Conservation (phyloP, 768 basidiomycete species). For the Gloeophyllum trabeum region DNA sequence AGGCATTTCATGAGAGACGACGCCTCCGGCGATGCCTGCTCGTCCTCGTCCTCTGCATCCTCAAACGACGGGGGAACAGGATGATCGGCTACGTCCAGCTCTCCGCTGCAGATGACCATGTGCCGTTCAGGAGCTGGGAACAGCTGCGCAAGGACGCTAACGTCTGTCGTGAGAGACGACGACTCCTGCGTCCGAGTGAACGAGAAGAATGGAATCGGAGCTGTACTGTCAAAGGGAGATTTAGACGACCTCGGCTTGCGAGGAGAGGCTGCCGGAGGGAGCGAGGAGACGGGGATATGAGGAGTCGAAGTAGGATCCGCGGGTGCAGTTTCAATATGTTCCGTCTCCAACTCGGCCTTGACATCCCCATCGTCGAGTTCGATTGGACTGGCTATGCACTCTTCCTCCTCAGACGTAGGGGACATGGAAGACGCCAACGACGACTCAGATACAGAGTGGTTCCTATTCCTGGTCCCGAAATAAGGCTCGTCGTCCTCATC, state of each 20-base stretch:
- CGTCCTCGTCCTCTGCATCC: slow-evolving; percentile 24
- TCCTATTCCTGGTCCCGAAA: not conserved
- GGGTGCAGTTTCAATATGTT: too few species aligned
- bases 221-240: too few species aligned
- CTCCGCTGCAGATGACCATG: slow-evolving; percentile 64
- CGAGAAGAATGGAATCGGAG: slow-evolving; percentile 61
- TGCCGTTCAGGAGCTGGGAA: slow-evolving; percentile 65
- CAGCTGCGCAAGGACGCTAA: slow-evolving; percentile 50
- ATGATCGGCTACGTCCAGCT: slow-evolving; percentile 48
- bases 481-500: slow-evolving; percentile 2
- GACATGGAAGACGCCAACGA: slow-evolving; percentile 22
- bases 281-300: slow-evolving; percentile 16
- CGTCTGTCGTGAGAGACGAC: slow-evolving; percentile 66
- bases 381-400: too few species aligned
- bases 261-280: not conserved
- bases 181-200: slow-evolving; percentile 72
- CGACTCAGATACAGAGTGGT: slow-evolving; percentile 34
- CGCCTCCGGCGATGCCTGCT: slow-evolving; percentile 15
- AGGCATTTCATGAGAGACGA: slow-evolving; percentile 39
- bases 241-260: too few species aligned
- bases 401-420: too few species aligned
- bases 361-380: too few species aligned
- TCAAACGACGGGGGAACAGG: slow-evolving; percentile 12
- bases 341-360: too few species aligned
- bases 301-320: slow-evolving; percentile 31